phyloP scores from a whole-genome alignment of 805 yeast genomes.

The Starmerella stigmatis region DNA sequence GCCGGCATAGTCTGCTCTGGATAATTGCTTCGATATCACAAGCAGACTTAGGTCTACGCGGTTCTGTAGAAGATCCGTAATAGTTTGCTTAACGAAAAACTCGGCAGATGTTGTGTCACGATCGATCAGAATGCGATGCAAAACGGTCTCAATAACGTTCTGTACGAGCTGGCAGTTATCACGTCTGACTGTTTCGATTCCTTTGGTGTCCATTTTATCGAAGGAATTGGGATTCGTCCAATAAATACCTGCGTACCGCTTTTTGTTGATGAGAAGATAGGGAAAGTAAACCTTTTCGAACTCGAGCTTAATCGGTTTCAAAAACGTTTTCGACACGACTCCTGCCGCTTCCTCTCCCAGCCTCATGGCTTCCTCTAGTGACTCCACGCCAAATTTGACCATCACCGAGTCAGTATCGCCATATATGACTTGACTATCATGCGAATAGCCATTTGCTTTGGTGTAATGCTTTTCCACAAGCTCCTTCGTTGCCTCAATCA shows the following conservation, averaged over 20 bases:
- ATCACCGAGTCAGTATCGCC: constrained; percentile 99
- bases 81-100: constrained; percentile 70
- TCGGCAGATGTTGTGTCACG: constrained; percentile 81
- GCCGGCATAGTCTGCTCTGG: constrained; percentile 82
- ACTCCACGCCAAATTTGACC: constrained; percentile 88
- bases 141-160: constrained; percentile 82
- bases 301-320: constrained; percentile 83
- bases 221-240: constrained; percentile 91
- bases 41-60: constrained; percentile 84
- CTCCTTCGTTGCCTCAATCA: constrained; percentile 86
- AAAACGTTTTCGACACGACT: constrained; percentile 64
- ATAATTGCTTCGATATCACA: constrained; percentile 85
- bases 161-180: constrained; percentile 94
- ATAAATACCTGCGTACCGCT: constrained; percentile 91
- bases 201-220: constrained; percentile 97
- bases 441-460: constrained; percentile 70
- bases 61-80: constrained; percentile 83
- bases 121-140: constrained; percentile 74
- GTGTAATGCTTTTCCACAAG: constrained; percentile 74
- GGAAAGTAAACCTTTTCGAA: constrained; percentile 96
- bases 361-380: constrained; percentile 74
- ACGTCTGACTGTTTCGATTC: constrained; percentile 95
- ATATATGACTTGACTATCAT: constrained; percentile 82
- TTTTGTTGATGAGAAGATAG: constrained; percentile 83
- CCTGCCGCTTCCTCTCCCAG: constrained; percentile 92